A percentile compares a stretch with the other conserved stretches of the same genome.
These are phyloP conservation scores for Blepharisma stoltei DNA, from an alignment of 73 alveolate species.

Conservation along the genomic window DNA sequence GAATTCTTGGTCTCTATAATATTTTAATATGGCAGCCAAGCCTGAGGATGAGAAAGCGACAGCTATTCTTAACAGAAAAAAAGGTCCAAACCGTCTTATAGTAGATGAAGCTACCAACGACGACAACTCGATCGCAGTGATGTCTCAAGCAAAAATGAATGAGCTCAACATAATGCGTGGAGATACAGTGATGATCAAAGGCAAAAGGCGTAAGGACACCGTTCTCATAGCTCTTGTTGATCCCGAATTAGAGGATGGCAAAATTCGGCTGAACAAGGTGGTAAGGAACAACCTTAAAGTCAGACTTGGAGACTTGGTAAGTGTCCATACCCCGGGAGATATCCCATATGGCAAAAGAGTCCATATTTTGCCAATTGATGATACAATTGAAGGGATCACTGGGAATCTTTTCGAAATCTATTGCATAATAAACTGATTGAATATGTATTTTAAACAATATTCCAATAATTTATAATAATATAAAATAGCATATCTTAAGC, in stretches of 20 bases:
- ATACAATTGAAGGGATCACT: slow-evolving; percentile 95
- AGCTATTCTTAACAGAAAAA: slow-evolving; percentile 48
- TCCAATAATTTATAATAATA: too few relatives aligned
- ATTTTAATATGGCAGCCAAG: too few relatives aligned
- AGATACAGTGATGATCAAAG: slow-evolving; percentile 95
- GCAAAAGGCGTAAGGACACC: slow-evolving; percentile 93
- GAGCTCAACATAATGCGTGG: slow-evolving; percentile 94
- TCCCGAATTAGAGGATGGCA: slow-evolving; percentile 75
- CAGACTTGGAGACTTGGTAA: slow-evolving; percentile 79
- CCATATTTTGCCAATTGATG: slow-evolving; percentile 97
- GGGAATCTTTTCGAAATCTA: slow-evolving; percentile 83
- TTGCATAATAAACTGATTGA: too few relatives aligned
- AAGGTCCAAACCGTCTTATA: slow-evolving; percentile 85
- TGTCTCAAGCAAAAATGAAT: background rate
- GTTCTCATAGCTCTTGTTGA: slow-evolving; percentile 87
- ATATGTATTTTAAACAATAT: too few relatives aligned
- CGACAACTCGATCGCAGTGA: slow-evolving; percentile 68
- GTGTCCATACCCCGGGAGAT: slow-evolving; percentile 81
- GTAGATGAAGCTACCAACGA: slow-evolving; percentile 89
- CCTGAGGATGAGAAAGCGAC: too few relatives aligned
- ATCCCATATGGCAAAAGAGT: slow-evolving; percentile 92
- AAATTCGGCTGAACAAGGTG: slow-evolving; percentile 90
- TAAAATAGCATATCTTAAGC: slow-evolving; percentile 95
- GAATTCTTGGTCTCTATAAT: too few relatives aligned
- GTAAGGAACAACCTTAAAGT: slow-evolving; percentile 94